A percentile compares a stretch with the other conserved stretches of the same genome.
Conservation (phyloP, 768 basidiomycete species). For the Vararia minispora region DNA sequence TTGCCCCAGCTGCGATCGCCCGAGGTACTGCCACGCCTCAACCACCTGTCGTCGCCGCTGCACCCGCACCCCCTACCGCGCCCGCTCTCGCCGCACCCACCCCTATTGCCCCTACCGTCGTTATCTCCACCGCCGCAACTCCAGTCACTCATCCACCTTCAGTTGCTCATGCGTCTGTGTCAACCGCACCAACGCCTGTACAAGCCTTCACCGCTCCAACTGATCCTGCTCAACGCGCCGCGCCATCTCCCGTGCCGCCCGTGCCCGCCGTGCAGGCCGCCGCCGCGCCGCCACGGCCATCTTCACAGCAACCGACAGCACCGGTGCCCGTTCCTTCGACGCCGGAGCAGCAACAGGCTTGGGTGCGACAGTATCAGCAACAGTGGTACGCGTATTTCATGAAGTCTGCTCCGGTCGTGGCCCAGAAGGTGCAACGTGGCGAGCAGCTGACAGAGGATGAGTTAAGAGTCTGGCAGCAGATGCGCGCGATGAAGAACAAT, state of each 20-base stretch:
- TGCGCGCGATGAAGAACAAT: too few species aligned
- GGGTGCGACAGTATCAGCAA: too few species aligned
- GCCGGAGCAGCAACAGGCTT: too few species aligned
- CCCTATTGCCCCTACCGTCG: constrained; percentile 6
- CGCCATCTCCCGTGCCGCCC: constrained; percentile 15
- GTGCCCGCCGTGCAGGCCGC: constrained; percentile 24
- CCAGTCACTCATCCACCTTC: constrained; percentile 5
- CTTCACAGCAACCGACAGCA: constrained; percentile 13
- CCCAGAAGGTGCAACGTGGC: too few species aligned
- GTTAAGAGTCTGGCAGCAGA: too few species aligned
- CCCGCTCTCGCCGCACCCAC: constrained; percentile 3
- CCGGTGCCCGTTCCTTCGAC: too few species aligned
- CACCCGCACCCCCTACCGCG: constrained; percentile 5
- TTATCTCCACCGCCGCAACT: constrained; percentile 8
- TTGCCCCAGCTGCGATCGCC: constrained; percentile 4
- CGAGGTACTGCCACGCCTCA: constrained; percentile 4
- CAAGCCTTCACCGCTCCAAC: constrained; percentile 19
- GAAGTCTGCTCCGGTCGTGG: too few species aligned
- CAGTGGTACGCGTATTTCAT: too few species aligned
- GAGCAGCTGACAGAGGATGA: too few species aligned
- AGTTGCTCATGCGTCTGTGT: constrained; percentile 7
- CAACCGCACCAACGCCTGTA: constrained; percentile 21
- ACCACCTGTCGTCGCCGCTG: not conserved
- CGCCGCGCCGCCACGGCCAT: constrained; percentile 23
- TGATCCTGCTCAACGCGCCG: constrained; percentile 8